These are phyloP conservation scores for Aspergillus luchuensis DNA, from an alignment of 2,329 filamentous ascomycete species.

Conservation along the genomic window DNA sequence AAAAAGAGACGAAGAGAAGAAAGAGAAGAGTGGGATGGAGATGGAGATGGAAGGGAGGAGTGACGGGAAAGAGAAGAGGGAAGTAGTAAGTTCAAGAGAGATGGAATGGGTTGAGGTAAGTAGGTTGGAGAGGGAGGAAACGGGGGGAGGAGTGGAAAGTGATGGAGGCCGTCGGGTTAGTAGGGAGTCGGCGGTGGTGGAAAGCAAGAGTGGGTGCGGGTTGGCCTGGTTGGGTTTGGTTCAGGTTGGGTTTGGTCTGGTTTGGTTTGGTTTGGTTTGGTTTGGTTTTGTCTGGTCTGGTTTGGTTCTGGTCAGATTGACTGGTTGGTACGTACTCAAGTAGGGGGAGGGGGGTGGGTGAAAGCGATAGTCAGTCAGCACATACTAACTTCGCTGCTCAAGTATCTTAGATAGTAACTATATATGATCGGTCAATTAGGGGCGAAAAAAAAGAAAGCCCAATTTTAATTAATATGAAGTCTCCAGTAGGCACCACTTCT, in stretches of 20 bases:
- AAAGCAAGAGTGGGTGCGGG: neutral
- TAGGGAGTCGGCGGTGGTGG: neutral
- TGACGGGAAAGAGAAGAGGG: slow-evolving; percentile 10
- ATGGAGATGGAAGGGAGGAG: slow-evolving; percentile 37
- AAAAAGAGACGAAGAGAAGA: slow-evolving; percentile 25
- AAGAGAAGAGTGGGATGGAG: slow-evolving; percentile 35
- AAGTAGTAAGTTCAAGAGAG: slow-evolving; percentile 27
- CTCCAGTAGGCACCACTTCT: neutral
- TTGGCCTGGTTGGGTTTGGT: slow-evolving; percentile 3
- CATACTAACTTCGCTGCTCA: neutral
- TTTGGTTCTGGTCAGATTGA: neutral
- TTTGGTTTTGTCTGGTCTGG: neutral
- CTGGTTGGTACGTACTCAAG: neutral
- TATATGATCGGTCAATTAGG: neutral
- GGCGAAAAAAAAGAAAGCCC: neutral
- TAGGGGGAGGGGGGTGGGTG: neutral
- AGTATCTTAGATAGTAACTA: neutral
- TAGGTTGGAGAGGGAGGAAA: slow-evolving; percentile 18
- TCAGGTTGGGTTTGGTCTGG: neutral
- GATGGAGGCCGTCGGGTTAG: neutral
- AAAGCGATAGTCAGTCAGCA: neutral
- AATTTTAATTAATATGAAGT: neutral
- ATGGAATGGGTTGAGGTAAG: slow-evolving; percentile 24
- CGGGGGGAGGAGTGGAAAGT: slow-evolving; percentile 14
- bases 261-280: neutral